Base-by-base conservation (phyloP, 441 rosid genomes). In the Hypseocharis bilobata region DNA sequence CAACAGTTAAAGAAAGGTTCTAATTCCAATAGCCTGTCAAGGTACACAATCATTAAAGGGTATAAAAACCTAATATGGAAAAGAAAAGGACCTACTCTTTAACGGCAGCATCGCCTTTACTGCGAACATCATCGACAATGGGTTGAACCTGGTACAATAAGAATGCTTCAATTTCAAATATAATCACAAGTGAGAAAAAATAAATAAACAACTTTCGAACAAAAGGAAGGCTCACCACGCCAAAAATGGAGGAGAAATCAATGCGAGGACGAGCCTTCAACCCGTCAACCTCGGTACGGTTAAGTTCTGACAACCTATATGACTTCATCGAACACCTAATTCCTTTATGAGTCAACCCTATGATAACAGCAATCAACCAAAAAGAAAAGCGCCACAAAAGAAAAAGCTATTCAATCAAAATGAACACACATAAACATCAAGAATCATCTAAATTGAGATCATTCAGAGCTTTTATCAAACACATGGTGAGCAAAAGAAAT, bases 251-350 rank as follows among this genome's bases (percentile, higher is more conserved):
- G 32, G 88, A 76, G 76, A 89, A 89, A 75, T 92, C 94, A 34
- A 89, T 88, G 19, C 88, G 91, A 72, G 98, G 96, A 19, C 96
- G 96, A 66, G 91, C 80, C 79, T 88, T 92, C 56, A 92, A 66
- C 72, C 74, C 77, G 6, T 86, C 77, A 47, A 88, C 77, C 83
- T 92, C 82, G 1, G 75, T 22, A 42, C 38, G 80, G 59, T 67
- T 78, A 60, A 92, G 93, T 42, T 92, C 89, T 1, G 87, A 83
- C 64, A 92, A 78, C 74, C 71, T 81, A 23, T 86, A 88, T 4
- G 92, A 85, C 85, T 88, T 89, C 98, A 92, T 89, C 4, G 88
- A 83, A 65, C 91, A 84, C 51, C 44, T 69, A 59, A 81, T 61
- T 60, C 60, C 71, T 40, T 56, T 72, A 52, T 20, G 62, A 65